A percentile compares a stretch with the other conserved stretches of the same genome.
phyloP scores from a whole-genome alignment of 306 rosid genomes.

The Elaeagnus macrophylla region DNA sequence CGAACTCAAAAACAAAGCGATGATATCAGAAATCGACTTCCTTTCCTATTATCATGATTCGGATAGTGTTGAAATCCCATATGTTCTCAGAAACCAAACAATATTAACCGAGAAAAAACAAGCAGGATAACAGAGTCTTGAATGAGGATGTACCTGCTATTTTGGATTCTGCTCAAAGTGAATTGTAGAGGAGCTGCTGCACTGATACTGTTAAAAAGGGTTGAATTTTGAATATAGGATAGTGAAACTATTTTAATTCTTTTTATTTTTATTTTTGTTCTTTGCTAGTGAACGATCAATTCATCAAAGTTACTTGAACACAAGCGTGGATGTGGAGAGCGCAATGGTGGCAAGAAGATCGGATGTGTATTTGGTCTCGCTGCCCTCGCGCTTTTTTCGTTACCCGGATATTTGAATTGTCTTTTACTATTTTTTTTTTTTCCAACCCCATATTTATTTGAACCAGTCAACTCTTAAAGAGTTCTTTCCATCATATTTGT shows the following conservation, averaged over 20 bases:
- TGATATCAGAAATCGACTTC: background rate
- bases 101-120: background rate
- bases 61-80: background rate
- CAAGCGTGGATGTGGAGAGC: background rate
- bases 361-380: constrained; percentile 25
- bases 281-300: background rate
- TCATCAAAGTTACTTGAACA: background rate
- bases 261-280: background rate
- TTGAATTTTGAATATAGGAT: background rate
- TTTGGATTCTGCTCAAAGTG: constrained; percentile 1
- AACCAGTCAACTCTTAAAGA: no score
- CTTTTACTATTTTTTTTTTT: no score
- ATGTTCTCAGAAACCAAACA: background rate
- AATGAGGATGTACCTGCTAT: constrained; percentile 4
- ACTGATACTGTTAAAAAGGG: background rate
- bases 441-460: no score
- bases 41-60: background rate
- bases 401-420: constrained; percentile 2
- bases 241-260: no score
- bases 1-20: background rate
- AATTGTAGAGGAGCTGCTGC: background rate
- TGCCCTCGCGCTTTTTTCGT: constrained; percentile 19
- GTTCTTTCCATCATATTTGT: no score
- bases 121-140: background rate
- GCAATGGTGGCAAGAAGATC: constrained; percentile 33